Evolutionary conservation across 495 filamentous ascomycete species (phyloP), one percentile per base, ranked within the genome.

Genomic region (Thermothielavioides terrestris): DNA sequence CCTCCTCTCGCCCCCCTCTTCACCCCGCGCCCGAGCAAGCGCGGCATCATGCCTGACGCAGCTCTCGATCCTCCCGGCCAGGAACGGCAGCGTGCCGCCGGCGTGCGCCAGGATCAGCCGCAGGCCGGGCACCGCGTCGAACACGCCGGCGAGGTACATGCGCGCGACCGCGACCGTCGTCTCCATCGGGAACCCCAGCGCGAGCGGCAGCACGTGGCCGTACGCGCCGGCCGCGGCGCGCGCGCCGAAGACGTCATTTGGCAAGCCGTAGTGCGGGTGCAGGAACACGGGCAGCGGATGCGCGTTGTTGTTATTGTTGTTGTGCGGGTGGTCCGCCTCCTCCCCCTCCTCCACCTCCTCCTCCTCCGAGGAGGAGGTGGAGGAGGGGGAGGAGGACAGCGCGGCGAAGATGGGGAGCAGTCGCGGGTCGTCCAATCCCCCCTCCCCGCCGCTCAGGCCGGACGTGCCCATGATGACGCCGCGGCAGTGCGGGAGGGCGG

Each of bases 251-350:
- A 94, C 89, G 15, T 77, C 75, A 42, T 75, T 73, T 0, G 88
- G 89, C 0, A 97, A 74, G 3, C 91, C 91, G 61, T 97, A 95
- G 67, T 96, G 91, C 28, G 91, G 91, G 65, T 97, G 91, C 14
- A 97, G 67, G 68, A 97, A 96, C 21, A 94, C 66, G 14, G 88
- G 67, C 20, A 82, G 69, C n/a, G n/a, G n/a, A n/a, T n/a, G n/a
- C n/a, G n/a, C n/a, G n/a, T n/a, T n/a, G n/a, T n/a, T n/a, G n/a
- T n/a, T n/a, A n/a, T n/a, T n/a, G n/a, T n/a, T n/a, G n/a, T n/a
- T n/a, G n/a, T n/a, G n/a, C n/a, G n/a, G n/a, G n/a, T n/a, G n/a
- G n/a, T n/a, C n/a, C n/a, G n/a, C n/a, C n/a, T n/a, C n/a, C n/a
- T n/a, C n/a, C n/a, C n/a, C n/a, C n/a, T n/a, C n/a, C n/a, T n/a